Evolutionary conservation across 140 eudicot genomes (phyloP), one percentile per base, ranked within the genome.

Genomic region (Ambrosia hybrid): DNA sequence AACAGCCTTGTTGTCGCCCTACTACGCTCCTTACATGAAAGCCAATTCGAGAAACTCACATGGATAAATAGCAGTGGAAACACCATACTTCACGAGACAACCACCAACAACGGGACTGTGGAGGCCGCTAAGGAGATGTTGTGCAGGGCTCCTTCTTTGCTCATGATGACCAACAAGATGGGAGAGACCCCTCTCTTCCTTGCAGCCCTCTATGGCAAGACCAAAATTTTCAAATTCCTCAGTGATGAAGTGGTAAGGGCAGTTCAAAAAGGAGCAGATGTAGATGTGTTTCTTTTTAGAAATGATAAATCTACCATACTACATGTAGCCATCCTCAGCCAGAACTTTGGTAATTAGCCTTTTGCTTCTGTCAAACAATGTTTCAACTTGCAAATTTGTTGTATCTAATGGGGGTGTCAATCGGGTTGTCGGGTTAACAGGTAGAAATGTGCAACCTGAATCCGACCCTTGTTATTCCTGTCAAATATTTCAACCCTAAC

Each of bases 141-240:
- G 52, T 10, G 57, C 0, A 59, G 45, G 55, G 83, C 71, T 33
- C 79, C 83, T 46, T 56, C 51, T 2, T 56, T 78, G 71, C 68
- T 72, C 4, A 49, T 17, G 9, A 65, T 78, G 43, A n/a, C 21
- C 39, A 76, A 78, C 57, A 51, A 34, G 36, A 4, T 0, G 2
- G 68, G 78, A 21, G 83, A 78, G 66, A 62, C 77, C n/a, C 68
- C 86, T 14, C 51, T 82, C 14, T 78, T 73, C 66, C 78, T 45
- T 51, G 78, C 86, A 36, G 81, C 67, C 41, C 78, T 41, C 43
- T 15, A 57, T 59, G 68, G 79, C 0, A 75, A 75, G 74, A 67
- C 51, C 30, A 57, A 33, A 14, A 73, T 67, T 53, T 82, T 82
- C 78, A 33, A 15, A 36, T 69, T 73, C 39, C 80, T 82, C 3